phyloP scores from a whole-genome alignment of 176 grass and related monocot species.

The Phoenix roebelenii region DNA sequence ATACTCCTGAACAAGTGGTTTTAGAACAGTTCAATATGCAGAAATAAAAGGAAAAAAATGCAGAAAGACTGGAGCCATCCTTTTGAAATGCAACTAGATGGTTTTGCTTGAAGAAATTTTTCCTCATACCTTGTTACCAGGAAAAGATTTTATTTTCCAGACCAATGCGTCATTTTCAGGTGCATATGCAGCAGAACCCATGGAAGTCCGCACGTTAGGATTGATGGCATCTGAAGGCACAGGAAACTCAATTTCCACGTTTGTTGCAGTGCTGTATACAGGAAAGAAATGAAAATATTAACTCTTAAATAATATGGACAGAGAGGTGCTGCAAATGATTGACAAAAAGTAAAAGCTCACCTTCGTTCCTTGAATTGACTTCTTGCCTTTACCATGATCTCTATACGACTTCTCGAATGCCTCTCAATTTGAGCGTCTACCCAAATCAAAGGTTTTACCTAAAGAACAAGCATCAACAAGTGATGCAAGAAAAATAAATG shows the following conservation, averaged over 20 bases:
- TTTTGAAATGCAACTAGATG: too few species aligned
- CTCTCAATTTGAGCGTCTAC: slow-evolving; percentile 97
- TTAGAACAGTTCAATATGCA: too few species aligned
- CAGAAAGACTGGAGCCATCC: too few species aligned
- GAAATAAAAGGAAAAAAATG: too few species aligned
- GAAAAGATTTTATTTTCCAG: slow-evolving; percentile 99
- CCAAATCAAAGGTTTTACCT: slow-evolving; percentile 99
- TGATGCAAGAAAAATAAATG: too few species aligned
- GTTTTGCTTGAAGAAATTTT: too few species aligned
- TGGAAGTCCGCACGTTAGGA: slow-evolving; percentile 87
- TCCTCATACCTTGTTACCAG: slow-evolving; percentile 83
- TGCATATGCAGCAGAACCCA: slow-evolving; percentile 97
- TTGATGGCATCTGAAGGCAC: slow-evolving; percentile 93
- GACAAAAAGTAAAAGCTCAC: slow-evolving; percentile 20
- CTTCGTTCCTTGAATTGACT: slow-evolving; percentile 99
- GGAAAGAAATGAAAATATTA: slow-evolving; percentile 2
- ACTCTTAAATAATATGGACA: too few species aligned
- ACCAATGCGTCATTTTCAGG: slow-evolving; percentile 96
- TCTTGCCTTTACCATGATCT: slow-evolving; percentile 86
- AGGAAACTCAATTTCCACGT: slow-evolving; percentile 98
- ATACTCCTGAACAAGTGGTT: slow-evolving; percentile 49
- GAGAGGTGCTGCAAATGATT: too few species aligned
- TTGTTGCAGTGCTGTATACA: slow-evolving; percentile 87
- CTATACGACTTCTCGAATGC: slow-evolving; percentile 97
- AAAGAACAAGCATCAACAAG: neutral